Conservation (phyloP, 2,329 filamentous ascomycete species). For the Xylaria sp. region DNA sequence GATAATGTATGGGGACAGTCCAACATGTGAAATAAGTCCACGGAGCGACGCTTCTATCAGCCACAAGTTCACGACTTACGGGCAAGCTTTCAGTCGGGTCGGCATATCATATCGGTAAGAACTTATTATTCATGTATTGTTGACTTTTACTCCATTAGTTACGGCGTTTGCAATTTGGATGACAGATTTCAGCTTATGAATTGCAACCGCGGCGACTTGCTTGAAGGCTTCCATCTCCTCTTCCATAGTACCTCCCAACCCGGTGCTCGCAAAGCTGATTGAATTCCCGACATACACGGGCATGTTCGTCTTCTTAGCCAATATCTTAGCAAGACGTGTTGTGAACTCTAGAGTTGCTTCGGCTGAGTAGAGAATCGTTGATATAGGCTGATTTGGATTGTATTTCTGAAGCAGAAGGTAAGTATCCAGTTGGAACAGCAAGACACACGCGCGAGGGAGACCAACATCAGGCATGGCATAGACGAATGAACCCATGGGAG, state of each 20-base stretch:
- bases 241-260: constrained; percentile 83
- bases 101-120: not conserved
- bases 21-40: not conserved
- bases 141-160: constrained; percentile 8
- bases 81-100: not conserved
- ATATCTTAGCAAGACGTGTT: constrained; percentile 81
- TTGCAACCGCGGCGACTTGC: constrained; percentile 76
- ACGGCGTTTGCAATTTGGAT: constrained; percentile 34
- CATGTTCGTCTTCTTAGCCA: constrained; percentile 76
- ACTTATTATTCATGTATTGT: constrained; percentile 12
- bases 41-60: not conserved
- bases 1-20: not conserved
- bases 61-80: not conserved
- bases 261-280: constrained; percentile 77
- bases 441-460: constrained; percentile 23
- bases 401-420: constrained; percentile 55
- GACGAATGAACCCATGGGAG: constrained; percentile 86
- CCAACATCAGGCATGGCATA: constrained; percentile 91
- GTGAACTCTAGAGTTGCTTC: constrained; percentile 87
- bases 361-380: constrained; percentile 81
- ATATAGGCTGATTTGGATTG: constrained; percentile 71
- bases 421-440: not conserved
- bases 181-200: constrained; percentile 61
- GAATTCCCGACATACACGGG: constrained; percentile 94
- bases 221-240: constrained; percentile 94